Base-by-base conservation (phyloP, 805 yeast genomes). In the Spathaspora gorwiae region DNA sequence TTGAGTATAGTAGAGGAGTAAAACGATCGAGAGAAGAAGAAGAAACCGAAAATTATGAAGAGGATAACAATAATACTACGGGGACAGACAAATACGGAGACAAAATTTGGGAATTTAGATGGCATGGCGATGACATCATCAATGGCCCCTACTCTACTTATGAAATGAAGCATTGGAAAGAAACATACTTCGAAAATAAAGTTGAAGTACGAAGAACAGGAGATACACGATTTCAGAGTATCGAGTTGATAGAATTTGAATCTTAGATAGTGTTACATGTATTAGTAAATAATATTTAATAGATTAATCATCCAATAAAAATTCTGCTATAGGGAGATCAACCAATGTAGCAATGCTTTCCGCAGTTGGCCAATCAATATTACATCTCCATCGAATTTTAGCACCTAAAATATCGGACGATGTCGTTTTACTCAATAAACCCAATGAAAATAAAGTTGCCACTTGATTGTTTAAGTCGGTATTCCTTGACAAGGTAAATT, bases 301-400 rank as follows among this genome's bases (percentile, higher is more conserved):
- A 31, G n/a, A 37, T 33, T 32, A 47, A 24, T 49, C 47, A 46
- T 53, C 53, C 36, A 32, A 58, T 15, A 88, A 54, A 56, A 83
- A 88, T 47, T 78, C 81, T 27, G 75, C 79, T 9, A 90, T 70
- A 1, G 83, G 87, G 54, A 90, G 80, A 8, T 77, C 70, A 7
- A 90, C 69, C 15, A 84, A 87, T 15, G 70, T 62, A 0, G 95
- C 81, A 34, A 89, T 68, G 40, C 73, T 72, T 49, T 75, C 73
- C 9, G 85, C 76, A 7, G 80, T 73, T 31, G 75, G 75, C 86
- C 88, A 89, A 36, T 80, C 75, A 7, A 84, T 79, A 55, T 86
- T 87, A 49, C 88, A 81, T 57, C 78, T 83, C 95, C 95, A 90
- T 54, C 83, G 79, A 1, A 86, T 77, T 46, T 79, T 78, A 14